Base-by-base conservation (phyloP, 148 eudicot species). In the Simmondsia chinensis region DNA sequence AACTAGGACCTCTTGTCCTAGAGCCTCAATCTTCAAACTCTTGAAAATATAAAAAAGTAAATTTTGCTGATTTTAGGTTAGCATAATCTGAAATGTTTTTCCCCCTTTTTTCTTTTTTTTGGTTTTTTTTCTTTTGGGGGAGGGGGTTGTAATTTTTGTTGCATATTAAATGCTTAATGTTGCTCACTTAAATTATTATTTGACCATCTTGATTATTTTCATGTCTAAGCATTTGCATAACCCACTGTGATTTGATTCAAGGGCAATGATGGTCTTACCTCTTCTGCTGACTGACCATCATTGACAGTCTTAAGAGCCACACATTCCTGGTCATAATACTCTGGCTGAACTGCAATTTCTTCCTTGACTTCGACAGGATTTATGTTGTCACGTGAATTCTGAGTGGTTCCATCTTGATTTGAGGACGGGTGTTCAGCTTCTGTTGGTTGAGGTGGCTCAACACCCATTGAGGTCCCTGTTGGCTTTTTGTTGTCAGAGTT, bases 381-480 rank as follows among this genome's bases (percentile, higher is more conserved):
- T 19, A 28, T 19, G 2, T 9, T 46, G 28, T 28, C 46, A 29
- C 11, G n/a, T 1, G 26, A 27, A n/a, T 10, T 20, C 14, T 19
- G 10, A 26, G 36, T 46, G 36, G 10, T 17, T 7, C 31, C 24
- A 24, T 34, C 50, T 26, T 24, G 29, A 12, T 23, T 38, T 19
- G n/a, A 43, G 21, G 53, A 41, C 25, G 22, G 35, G 33, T 50
- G 17, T 36, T 50, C 43, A 2, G 26, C 28, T 7, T 51, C 45
- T 20, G 15, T 27, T 26, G 11, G 22, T 9, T 12, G 17, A 38
- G 7, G 27, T 4, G 11, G 31, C 19, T 50, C 33, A 50, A 23
- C 35, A 38, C 29, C 14, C 24, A 24, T 12, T 2, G 44, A 22
- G n/a, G 19, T 46, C 31, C 42, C 25, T 29, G 25, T 24, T 30